Conservation (phyloP, 768 basidiomycete genomes). For the Leucocoprinus leucothites region DNA sequence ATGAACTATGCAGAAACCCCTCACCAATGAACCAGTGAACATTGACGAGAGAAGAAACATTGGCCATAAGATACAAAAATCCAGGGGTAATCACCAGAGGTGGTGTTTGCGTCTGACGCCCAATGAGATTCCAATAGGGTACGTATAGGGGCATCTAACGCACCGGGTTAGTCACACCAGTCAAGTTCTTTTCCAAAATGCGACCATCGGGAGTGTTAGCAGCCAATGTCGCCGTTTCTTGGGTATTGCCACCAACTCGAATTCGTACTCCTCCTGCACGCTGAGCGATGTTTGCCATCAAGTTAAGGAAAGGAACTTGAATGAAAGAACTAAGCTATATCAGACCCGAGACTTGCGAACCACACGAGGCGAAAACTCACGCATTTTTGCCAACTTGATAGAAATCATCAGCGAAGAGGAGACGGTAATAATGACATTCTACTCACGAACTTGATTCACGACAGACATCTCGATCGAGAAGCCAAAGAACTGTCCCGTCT, state of each 20-base stretch:
- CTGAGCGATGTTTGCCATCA: constrained; percentile 67
- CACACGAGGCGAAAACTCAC: constrained; percentile 22
- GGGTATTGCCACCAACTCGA: constrained; percentile 81
- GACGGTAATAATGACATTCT: background rate
- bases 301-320: constrained; percentile 71
- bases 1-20: background rate
- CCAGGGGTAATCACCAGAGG: constrained; percentile 62
- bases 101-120: constrained; percentile 61
- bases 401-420: background rate
- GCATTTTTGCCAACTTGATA: constrained; percentile 47
- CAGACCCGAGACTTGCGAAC: constrained; percentile 20
- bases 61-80: constrained; percentile 61
- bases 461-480: constrained; percentile 67
- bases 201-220: constrained; percentile 43
- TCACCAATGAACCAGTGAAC: constrained; percentile 51
- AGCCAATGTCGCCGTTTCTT: constrained; percentile 60
- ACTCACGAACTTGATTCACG: constrained; percentile 53
- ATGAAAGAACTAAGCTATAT: constrained; percentile 34
- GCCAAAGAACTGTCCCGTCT: constrained; percentile 43
- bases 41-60: constrained; percentile 58
- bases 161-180: constrained; percentile 37
- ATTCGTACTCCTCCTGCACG: constrained; percentile 60
- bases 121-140: background rate
- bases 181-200: constrained; percentile 48
- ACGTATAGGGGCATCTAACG: constrained; percentile 13